phyloP scores from a whole-genome alignment of 306 rosid species.

The Cucumis hystrix region DNA sequence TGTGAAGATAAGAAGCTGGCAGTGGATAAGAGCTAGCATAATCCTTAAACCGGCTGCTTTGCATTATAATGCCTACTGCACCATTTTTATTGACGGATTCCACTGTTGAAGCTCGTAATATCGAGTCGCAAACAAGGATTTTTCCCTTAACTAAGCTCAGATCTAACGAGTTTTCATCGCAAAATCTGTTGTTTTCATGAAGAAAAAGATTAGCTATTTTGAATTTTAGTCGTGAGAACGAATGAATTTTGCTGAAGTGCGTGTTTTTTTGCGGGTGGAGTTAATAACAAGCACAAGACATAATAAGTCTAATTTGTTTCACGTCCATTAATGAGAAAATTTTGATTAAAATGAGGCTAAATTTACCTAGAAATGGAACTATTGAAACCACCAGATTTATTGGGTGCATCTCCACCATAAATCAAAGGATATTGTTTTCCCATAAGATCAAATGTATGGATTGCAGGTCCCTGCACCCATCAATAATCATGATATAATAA shows the following conservation, averaged over 20 bases:
- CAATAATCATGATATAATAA: neutral
- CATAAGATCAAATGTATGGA: neutral
- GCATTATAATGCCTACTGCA: slow-evolving; percentile 19
- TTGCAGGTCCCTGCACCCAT: slow-evolving; percentile 10
- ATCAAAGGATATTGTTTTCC: neutral
- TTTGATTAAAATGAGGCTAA: no score
- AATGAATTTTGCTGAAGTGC: no score
- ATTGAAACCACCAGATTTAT: neutral
- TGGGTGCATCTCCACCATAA: slow-evolving; percentile 11
- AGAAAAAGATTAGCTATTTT: no score
- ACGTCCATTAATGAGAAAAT: no score
- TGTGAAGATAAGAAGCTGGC: slow-evolving; percentile 13
- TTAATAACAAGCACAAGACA: no score
- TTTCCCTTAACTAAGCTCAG: slow-evolving; percentile 18
- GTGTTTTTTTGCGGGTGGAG: no score
- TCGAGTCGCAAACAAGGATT: slow-evolving; percentile 20
- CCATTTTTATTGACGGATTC: neutral
- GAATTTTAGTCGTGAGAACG: no score
- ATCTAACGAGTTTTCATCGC: neutral
- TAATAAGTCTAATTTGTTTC: no score
- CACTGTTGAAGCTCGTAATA: accelerated
- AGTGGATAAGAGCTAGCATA: neutral
- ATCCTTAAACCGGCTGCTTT: neutral
- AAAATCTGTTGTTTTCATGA: neutral
- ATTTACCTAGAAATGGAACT: slow-evolving; percentile 15